phyloP scores from a whole-genome alignment of 768 basidiomycete species.

The Thelephora ganbajun region DNA sequence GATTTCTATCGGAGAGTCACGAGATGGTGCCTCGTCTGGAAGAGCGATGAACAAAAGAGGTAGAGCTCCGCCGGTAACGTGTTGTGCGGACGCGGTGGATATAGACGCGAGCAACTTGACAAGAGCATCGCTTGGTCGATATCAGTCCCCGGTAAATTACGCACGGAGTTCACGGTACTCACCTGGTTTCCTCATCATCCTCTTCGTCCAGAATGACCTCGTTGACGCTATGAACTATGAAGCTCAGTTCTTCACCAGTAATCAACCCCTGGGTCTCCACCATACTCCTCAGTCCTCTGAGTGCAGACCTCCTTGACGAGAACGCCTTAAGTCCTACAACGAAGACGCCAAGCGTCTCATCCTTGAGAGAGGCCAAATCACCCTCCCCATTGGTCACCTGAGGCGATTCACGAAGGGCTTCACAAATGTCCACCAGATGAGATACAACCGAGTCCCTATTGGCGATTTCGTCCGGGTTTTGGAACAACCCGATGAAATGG shows the following conservation, averaged over 20 bases:
- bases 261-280: constrained; percentile 52
- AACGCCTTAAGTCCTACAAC: constrained; percentile 41
- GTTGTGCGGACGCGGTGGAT: constrained; percentile 40
- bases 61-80: constrained; percentile 62
- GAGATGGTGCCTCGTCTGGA: constrained; percentile 48
- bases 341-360: constrained; percentile 56
- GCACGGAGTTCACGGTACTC: constrained; percentile 17
- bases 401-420: constrained; percentile 33
- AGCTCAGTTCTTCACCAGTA: constrained; percentile 60
- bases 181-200: constrained; percentile 36
- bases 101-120: constrained; percentile 53
- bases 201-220: constrained; percentile 45
- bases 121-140: constrained; percentile 34
- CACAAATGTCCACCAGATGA: constrained; percentile 53
- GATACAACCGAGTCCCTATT: constrained; percentile 54
- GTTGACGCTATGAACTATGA: constrained; percentile 63
- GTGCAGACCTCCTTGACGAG: constrained; percentile 39
- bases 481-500: constrained; percentile 66
- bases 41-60: constrained; percentile 68
- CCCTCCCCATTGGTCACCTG: constrained; percentile 12
- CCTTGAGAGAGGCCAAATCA: constrained; percentile 50
- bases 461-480: constrained; percentile 51
- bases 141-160: neutral
- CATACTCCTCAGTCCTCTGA: constrained; percentile 53
- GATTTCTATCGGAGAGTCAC: constrained; percentile 41